These are phyloP conservation scores for Phytophthora kernoviae DNA, from an alignment of 352 stramenopile species.

Conservation along the genomic window DNA sequence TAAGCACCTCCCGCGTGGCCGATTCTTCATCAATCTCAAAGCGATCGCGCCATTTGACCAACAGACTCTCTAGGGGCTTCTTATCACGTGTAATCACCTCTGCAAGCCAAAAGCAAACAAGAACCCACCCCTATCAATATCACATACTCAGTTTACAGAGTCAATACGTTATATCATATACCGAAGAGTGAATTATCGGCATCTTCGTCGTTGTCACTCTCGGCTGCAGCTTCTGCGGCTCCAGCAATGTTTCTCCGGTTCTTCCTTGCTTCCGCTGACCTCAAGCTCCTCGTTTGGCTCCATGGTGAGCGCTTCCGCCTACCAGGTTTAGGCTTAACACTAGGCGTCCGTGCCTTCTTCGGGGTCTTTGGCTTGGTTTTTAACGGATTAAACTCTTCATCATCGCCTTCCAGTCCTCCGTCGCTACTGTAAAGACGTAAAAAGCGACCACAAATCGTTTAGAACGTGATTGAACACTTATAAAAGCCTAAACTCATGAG, in stretches of 20 bases:
- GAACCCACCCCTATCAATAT: conserved; percentile 4
- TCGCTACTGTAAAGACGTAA: conserved; percentile 18
- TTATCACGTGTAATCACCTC: conserved; percentile 65
- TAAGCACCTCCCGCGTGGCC: conserved; percentile 72
- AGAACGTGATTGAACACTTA: no score
- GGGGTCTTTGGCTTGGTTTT: conserved; percentile 20
- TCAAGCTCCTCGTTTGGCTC: conserved; percentile 32
- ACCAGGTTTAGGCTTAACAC: conserved; percentile 12
- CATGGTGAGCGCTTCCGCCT: conserved; percentile 38
- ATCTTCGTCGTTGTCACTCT: conserved; percentile 17
- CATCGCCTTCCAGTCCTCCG: conserved; percentile 27
- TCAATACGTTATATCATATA: conserved; percentile 16
- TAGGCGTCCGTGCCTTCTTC: conserved; percentile 18
- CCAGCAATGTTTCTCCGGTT: conserved; percentile 11
- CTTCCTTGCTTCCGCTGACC: conserved; percentile 4
- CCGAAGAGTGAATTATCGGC: conserved; percentile 29
- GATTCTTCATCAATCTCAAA: conserved; percentile 65
- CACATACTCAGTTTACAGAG: conserved; percentile 4
- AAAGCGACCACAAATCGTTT: neutral
- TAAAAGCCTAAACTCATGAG: conserved; percentile 1
- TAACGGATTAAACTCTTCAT: conserved; percentile 41
- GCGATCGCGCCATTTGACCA: conserved; percentile 71
- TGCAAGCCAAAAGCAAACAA: conserved; percentile 22
- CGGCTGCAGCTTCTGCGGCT: conserved; percentile 7
- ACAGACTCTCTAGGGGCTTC: conserved; percentile 50